Conservation (phyloP, 768 basidiomycete genomes). For the Terana coerulea region DNA sequence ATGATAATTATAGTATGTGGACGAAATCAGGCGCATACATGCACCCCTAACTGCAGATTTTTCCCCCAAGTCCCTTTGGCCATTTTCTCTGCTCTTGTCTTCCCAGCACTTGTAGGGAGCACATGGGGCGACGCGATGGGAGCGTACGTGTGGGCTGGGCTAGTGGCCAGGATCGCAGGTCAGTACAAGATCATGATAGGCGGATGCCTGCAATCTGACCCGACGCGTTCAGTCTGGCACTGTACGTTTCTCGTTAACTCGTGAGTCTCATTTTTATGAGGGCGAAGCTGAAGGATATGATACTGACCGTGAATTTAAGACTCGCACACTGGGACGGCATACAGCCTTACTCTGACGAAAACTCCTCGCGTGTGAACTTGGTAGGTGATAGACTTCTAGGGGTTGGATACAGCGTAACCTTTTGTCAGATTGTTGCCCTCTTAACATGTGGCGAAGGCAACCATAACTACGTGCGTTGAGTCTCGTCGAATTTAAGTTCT, state of each 20-base stretch:
- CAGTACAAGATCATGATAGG: neutral
- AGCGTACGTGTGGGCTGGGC: conserved; percentile 67
- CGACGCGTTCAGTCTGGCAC: conserved; percentile 52
- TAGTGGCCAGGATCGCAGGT: conserved; percentile 43
- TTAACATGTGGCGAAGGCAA: conserved; percentile 76
- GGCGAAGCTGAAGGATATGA: neutral
- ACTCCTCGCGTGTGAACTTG: conserved; percentile 71
- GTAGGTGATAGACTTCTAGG: conserved; percentile 34
- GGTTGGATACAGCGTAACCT: neutral
- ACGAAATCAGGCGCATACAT: neutral
- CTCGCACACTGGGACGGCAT: conserved; percentile 80
- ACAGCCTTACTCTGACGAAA: conserved; percentile 77
- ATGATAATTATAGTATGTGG: conserved; percentile 56
- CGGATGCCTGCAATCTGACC: neutral
- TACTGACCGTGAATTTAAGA: conserved; percentile 27
- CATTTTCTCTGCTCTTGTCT: conserved; percentile 51
- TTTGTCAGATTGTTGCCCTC: conserved; percentile 54
- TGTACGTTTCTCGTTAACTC: conserved; percentile 71
- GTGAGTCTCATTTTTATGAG: conserved; percentile 32
- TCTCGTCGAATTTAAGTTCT: neutral
- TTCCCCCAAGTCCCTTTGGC: conserved; percentile 51
- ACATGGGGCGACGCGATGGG: conserved; percentile 64
- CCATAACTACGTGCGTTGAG: conserved; percentile 62
- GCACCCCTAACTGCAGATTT: neutral
- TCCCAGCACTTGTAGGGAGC: conserved; percentile 53